A percentile compares a stretch with the other conserved stretches of the same genome.
These are phyloP conservation scores for Neopestalotiopsis clavispora DNA, from an alignment of 2,329 filamentous ascomycete species.

Conservation along the genomic window DNA sequence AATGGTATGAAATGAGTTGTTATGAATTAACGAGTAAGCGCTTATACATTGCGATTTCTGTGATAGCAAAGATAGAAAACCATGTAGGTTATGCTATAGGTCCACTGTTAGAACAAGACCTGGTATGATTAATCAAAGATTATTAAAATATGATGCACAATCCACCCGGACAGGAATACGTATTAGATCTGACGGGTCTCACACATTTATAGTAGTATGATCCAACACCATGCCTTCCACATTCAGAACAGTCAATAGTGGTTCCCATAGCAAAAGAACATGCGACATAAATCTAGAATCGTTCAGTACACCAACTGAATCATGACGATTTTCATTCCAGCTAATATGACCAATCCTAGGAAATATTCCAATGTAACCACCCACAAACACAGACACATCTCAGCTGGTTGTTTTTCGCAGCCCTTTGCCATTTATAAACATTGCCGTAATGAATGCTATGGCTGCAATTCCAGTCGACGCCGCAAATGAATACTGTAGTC, in stretches of 20 bases:
- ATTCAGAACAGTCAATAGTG: too few relatives aligned
- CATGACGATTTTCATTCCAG: too few relatives aligned
- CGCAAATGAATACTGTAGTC: constrained; percentile 59
- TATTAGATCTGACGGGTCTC: too few relatives aligned
- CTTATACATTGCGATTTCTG: neutral
- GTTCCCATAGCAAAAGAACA: too few relatives aligned
- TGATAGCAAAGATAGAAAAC: neutral
- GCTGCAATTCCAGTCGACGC: constrained; percentile 57
- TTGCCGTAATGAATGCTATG: constrained; percentile 51
- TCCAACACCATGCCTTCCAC: too few relatives aligned
- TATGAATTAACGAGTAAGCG: neutral
- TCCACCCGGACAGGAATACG: too few relatives aligned
- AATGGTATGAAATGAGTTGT: neutral
- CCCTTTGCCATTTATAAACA: constrained; percentile 46
- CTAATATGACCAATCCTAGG: too few relatives aligned
- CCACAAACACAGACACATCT: neutral
- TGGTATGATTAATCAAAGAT: too few relatives aligned
- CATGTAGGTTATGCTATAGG: neutral
- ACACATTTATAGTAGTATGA: too few relatives aligned
- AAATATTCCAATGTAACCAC: neutral
- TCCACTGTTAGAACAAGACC: neutral
- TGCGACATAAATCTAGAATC: too few relatives aligned
- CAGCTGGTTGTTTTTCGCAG: constrained; percentile 33
- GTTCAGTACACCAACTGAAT: too few relatives aligned
- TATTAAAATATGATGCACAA: too few relatives aligned